phyloP scores from a whole-genome alignment of 495 filamentous ascomycete species.

The Chlorociboria aeruginascens region DNA sequence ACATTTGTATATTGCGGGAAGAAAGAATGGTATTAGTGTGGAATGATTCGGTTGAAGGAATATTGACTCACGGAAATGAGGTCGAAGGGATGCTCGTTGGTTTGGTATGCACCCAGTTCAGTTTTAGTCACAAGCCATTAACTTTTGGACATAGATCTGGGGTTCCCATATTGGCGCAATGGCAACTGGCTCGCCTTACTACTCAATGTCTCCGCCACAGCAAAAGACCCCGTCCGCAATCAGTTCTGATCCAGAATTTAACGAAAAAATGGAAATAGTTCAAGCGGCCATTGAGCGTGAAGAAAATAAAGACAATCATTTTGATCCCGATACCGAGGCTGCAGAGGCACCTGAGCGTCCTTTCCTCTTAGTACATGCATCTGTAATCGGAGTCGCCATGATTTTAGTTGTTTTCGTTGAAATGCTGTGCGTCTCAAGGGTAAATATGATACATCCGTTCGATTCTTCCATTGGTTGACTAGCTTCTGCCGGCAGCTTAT shows the following conservation, averaged over 20 bases:
- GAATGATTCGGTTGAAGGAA: constrained; percentile 25
- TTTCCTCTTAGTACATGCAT: not conserved
- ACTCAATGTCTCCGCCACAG: constrained; percentile 4
- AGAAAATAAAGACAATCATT: not conserved
- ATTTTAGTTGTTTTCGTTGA: constrained; percentile 3
- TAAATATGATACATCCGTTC: not conserved
- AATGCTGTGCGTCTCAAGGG: constrained; percentile 3
- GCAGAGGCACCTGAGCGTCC: not conserved
- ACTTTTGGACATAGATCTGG: constrained; percentile 6
- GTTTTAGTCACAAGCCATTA: not conserved
- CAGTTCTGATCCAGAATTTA: constrained; percentile 2
- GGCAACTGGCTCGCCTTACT: constrained; percentile 2
- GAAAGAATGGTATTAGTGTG: constrained; percentile 28
- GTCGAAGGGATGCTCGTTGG: constrained; percentile 21
- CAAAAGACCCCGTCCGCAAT: constrained; percentile 1
- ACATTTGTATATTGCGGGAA: constrained; percentile 22
- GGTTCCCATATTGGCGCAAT: constrained; percentile 9
- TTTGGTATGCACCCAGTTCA: constrained; percentile 1
- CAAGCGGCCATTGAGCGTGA: constrained; percentile 1
- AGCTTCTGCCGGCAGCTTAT: not conserved
- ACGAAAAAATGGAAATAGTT: constrained; percentile 7
- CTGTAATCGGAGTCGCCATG: constrained; percentile 1
- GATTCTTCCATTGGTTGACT: not conserved
- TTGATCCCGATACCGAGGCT: not conserved
- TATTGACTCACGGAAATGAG: constrained; percentile 24